Conservation (phyloP, 192 early-diverging fungal genomes). For the Coemansia sp. region DNA sequence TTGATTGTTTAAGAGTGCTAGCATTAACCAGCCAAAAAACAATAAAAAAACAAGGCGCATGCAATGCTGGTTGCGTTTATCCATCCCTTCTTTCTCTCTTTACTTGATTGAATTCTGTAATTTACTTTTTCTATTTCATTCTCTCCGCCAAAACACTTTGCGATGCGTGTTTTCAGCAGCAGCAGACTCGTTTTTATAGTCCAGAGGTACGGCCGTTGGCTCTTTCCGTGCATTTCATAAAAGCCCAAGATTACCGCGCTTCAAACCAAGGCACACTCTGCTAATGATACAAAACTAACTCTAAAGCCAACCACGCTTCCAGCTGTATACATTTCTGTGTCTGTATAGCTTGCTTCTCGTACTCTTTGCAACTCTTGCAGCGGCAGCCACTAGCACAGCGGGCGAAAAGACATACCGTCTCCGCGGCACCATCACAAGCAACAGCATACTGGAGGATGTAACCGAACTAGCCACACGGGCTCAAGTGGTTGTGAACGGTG, state of each 20-base stretch:
- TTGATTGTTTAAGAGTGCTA: too few relatives aligned
- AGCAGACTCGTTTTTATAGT: conserved; percentile 14
- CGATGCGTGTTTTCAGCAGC: conserved; percentile 9
- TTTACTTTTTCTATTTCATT: not conserved
- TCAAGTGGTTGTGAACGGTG: conserved; percentile 39
- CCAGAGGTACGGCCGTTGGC: conserved; percentile 37
- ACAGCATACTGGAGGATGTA: conserved; percentile 30
- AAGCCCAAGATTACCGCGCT: too few relatives aligned
- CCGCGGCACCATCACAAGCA: conserved; percentile 33
- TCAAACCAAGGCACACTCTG: too few relatives aligned
- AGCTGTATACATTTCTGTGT: too few relatives aligned
- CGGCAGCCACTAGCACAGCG: conserved; percentile 1
- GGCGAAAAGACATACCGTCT: conserved; percentile 41
- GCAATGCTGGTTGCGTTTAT: too few relatives aligned
- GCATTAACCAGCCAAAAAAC: not conserved
- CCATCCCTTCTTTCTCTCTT: not conserved
- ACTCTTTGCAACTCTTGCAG: not conserved
- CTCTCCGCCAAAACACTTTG: not conserved
- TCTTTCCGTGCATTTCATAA: too few relatives aligned
- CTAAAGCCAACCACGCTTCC: too few relatives aligned
- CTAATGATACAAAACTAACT: too few relatives aligned
- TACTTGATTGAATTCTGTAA: not conserved
- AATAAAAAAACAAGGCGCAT: too few relatives aligned
- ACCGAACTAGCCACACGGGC: conserved; percentile 18
- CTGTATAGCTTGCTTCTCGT: too few relatives aligned